Evolutionary conservation across 192 early-diverging fungal genomes (phyloP), one percentile per base, ranked within the genome.

Genomic region (Coemansia sp.): DNA sequence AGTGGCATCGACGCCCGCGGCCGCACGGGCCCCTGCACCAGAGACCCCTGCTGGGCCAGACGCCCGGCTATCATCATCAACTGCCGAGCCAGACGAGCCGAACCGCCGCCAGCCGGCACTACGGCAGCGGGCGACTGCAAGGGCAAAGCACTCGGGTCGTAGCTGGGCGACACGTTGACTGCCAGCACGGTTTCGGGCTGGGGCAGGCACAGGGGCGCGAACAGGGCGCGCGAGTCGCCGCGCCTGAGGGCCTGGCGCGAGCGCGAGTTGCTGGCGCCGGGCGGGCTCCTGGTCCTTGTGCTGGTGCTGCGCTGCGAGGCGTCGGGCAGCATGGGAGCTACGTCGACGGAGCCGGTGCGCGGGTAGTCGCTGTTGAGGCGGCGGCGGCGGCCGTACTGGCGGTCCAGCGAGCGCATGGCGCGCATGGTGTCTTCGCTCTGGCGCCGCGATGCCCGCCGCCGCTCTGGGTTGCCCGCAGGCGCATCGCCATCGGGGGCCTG

Each of bases 1-100:
- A 67, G 39, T 16, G 78, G 78, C 78, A 81, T 75, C 58, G 78
- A 81, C 48, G 78, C 78, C 5, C 78, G 69, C 28, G 78, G 73
- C 33, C 78, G 65, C 69, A 81, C 78, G 0, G 50, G 41, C 13
- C 42, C 61, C 18, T 53, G 31, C 7, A 62, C 64, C 56, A 61
- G 20, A 6, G 70, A 59, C 23, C 48, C 35, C 35, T 31, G 23
- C 14, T 43, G 60, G 0, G 67, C 68, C 12, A 76, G 52, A 20
- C 58, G 28, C 0, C 66, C 66, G 0, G 75, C 75, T 10, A 65
- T 64, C 58, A 58, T 25, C 28, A 77, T 64, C 47, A 77, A 41
- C 45, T 72, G 67, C 42, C 61, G 68, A 34, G 72, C 66, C 59
- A 72, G 65, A 23, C 56, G 53, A 20, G 66, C 39, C 42, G 76